Evolutionary conservation across 148 eudicot species (phyloP).

Genomic region (Beta vulgaris): DNA sequence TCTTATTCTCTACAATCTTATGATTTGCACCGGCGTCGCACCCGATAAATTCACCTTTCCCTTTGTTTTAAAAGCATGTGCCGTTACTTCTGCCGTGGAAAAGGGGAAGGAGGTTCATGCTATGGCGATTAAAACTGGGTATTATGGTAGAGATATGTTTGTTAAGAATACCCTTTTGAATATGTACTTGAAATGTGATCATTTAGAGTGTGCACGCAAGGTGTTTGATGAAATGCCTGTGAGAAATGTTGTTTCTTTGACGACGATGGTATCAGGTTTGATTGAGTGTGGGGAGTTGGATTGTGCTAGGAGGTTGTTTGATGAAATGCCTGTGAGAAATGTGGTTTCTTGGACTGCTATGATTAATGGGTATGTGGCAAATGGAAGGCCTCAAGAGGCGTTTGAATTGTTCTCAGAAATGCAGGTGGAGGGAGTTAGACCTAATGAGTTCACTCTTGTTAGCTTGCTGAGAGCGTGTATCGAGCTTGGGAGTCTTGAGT

Average conservation of each 20-base stretch:
- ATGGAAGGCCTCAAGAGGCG: conserved; percentile 39
- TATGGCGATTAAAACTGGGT: conserved; percentile 51
- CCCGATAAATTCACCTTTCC: conserved; percentile 73
- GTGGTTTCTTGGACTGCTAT: conserved; percentile 69
- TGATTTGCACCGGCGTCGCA: conserved; percentile 40
- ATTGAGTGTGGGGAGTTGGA: conserved; percentile 43
- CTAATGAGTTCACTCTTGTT: conserved; percentile 61
- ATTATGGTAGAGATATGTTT: conserved; percentile 37
- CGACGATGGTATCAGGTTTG: conserved; percentile 59
- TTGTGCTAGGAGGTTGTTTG: conserved; percentile 42
- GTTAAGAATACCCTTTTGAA: conserved; percentile 54
- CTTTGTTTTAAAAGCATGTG: conserved; percentile 56
- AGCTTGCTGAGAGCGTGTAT: conserved; percentile 53
- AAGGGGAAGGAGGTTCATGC: conserved; percentile 55
- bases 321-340: conserved; percentile 53
- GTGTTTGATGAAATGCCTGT: conserved; percentile 62
- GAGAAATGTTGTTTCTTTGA: conserved; percentile 65
- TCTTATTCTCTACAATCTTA: conserved; percentile 38
- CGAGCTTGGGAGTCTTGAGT: conserved; percentile 47
- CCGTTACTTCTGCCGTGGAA: conserved; percentile 17
- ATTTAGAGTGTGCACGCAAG: conserved; percentile 36
- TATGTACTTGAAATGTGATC: conserved; percentile 52
- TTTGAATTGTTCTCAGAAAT: conserved; percentile 50
- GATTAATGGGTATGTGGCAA: conserved; percentile 53
- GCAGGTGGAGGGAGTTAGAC: conserved; percentile 48